These are phyloP conservation scores for Rhododendron kiyosumense DNA, from an alignment of 148 eudicot genomes.

Conservation along the genomic window DNA sequence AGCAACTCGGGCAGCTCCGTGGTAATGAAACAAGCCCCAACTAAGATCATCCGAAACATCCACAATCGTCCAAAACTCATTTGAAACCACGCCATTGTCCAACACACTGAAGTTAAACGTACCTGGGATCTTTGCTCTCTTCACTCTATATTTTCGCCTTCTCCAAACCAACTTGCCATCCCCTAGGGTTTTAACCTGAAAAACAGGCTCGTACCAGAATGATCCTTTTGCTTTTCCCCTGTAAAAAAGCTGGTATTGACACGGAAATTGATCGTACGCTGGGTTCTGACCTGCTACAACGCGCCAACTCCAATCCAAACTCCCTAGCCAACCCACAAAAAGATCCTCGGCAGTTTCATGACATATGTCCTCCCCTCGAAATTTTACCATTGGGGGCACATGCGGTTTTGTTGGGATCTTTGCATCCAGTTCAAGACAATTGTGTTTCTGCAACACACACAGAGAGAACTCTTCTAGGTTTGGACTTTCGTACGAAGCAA, in stretches of 20 bases:
- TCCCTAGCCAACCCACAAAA: slow-evolving; percentile 87
- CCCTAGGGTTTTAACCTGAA: slow-evolving; percentile 79
- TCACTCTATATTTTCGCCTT: slow-evolving; percentile 80
- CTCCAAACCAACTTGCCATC: slow-evolving; percentile 84
- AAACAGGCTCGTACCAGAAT: slow-evolving; percentile 94
- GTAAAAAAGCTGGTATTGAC: slow-evolving; percentile 92
- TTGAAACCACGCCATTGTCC: slow-evolving; percentile 96
- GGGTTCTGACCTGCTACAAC: slow-evolving; percentile 97
- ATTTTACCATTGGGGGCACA: slow-evolving; percentile 59
- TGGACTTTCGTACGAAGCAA: slow-evolving; percentile 86
- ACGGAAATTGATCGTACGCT: slow-evolving; percentile 92
- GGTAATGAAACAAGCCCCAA: slow-evolving; percentile 99
- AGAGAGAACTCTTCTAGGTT: slow-evolving; percentile 82
- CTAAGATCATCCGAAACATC: slow-evolving; percentile 80
- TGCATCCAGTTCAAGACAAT: slow-evolving; percentile 79
- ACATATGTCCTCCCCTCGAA: slow-evolving; percentile 44
- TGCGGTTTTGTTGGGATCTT: slow-evolving; percentile 71
- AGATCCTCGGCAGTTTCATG: slow-evolving; percentile 91
- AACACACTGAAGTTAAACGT: slow-evolving; percentile 84
- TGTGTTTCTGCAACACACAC: slow-evolving; percentile 86
- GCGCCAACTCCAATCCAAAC: slow-evolving; percentile 95
- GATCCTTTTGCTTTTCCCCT: slow-evolving; percentile 93
- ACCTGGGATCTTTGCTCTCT: slow-evolving; percentile 60
- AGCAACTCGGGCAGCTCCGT: slow-evolving; percentile 94
- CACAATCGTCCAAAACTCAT: slow-evolving; percentile 93